Percentiles rank a stretch among this genome's conserved stretches.
These are phyloP conservation scores for Geranium incanum DNA, from an alignment of 441 rosid species.

Conservation along the genomic window DNA sequence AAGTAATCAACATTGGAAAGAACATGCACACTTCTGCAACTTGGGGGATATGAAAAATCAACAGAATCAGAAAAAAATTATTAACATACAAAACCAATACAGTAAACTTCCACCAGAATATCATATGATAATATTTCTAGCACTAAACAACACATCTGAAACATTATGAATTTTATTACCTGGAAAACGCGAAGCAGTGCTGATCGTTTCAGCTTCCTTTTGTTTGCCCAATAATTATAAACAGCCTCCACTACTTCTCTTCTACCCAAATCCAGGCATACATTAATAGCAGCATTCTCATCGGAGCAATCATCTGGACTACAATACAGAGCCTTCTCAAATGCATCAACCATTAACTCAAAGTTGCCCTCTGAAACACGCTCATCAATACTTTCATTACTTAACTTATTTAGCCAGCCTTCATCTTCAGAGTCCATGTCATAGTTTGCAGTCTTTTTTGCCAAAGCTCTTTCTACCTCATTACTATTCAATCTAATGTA, in stretches of 20 bases:
- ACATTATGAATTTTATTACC: constrained; percentile 36
- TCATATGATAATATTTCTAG: neutral
- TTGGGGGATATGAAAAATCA: neutral
- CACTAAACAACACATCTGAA: constrained; percentile 14
- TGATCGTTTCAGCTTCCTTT: constrained; percentile 55
- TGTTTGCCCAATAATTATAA: constrained; percentile 59
- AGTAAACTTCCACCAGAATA: neutral
- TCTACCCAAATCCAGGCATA: constrained; percentile 42
- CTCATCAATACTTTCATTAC: constrained; percentile 26
- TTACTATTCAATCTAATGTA: constrained; percentile 53
- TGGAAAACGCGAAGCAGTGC: constrained; percentile 68
- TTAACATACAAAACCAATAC: neutral
- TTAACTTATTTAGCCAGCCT: constrained; percentile 64
- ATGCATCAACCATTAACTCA: constrained; percentile 80
- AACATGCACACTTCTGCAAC: neutral
- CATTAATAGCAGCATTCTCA: constrained; percentile 44
- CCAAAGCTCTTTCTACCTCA: constrained; percentile 79
- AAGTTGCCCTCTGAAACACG: constrained; percentile 51
- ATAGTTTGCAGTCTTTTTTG: constrained; percentile 52
- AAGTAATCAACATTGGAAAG: too few species aligned
- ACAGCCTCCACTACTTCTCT: constrained; percentile 62
- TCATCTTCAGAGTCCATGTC: constrained; percentile 97
- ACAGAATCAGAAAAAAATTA: neutral
- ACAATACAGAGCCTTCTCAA: constrained; percentile 63
- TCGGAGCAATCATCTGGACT: constrained; percentile 44